Percentiles rank a stretch among this genome's conserved stretches.
These are phyloP conservation scores for Pleurotus salmoneostramineus DNA, from an alignment of 768 basidiomycete species.

Conservation along the genomic window DNA sequence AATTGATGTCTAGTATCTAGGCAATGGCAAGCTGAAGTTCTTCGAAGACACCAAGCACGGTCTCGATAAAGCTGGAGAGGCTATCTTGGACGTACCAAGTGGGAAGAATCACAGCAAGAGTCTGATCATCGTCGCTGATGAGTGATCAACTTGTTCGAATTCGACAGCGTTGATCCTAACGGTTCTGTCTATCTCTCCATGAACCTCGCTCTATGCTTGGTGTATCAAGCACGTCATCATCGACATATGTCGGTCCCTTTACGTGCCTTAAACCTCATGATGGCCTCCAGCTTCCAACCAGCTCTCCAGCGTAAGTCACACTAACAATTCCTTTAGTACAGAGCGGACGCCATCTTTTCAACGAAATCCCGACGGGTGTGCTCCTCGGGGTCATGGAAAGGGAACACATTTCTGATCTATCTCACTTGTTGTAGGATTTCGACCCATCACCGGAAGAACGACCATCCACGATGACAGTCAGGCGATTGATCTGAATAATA, in stretches of 20 bases:
- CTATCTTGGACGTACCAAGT: slow-evolving; percentile 23
- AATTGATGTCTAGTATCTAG: no score
- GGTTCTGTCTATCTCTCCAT: no score
- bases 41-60: slow-evolving; percentile 25
- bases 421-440: neutral
- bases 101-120: slow-evolving; percentile 27
- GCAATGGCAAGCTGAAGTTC: slow-evolving; percentile 25
- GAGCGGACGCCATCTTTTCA: slow-evolving; percentile 3
- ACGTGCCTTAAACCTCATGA: neutral
- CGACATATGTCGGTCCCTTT: no score
- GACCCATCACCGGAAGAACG: slow-evolving; percentile 31
- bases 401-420: neutral
- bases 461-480: slow-evolving; percentile 31
- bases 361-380: slow-evolving; percentile 1
- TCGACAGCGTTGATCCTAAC: no score
- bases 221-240: no score
- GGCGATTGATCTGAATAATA: slow-evolving; percentile 39
- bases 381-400: neutral
- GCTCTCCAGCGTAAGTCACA: neutral
- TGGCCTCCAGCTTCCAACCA: neutral
- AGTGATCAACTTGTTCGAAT: neutral
- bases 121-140: neutral
- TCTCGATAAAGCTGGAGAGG: slow-evolving; percentile 25
- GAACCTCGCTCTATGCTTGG: no score
- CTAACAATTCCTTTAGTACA: slow-evolving; percentile 19